A percentile compares a stretch with the other conserved stretches of the same genome.
Evolutionary conservation across 78 protist genomes (phyloP).

Genomic region (Speleostelium caveatum): DNA sequence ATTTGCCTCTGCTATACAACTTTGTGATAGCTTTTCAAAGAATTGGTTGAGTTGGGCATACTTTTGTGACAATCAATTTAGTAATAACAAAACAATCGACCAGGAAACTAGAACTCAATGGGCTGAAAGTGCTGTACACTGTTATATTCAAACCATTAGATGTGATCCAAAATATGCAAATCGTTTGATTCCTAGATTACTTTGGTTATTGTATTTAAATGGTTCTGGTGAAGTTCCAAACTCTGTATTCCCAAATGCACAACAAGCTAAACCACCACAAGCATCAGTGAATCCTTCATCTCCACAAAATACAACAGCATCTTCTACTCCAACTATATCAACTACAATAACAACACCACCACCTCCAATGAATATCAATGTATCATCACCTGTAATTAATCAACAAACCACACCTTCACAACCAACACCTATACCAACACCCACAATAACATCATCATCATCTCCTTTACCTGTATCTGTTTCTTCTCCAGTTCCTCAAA

Average conservation of each 20-base stretch:
- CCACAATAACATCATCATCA: background rate
- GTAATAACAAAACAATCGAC: background rate
- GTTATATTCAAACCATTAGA: conserved; percentile 52
- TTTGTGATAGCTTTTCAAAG: conserved; percentile 76
- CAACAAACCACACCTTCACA: background rate
- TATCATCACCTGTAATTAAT: background rate
- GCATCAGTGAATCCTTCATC: background rate
- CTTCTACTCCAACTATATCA: background rate
- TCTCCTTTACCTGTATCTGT: background rate
- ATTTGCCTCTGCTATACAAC: conserved; percentile 69
- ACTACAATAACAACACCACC: background rate
- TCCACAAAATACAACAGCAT: background rate
- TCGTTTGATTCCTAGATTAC: conserved; percentile 9
- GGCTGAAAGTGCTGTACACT: conserved; percentile 59
- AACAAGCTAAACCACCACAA: background rate
- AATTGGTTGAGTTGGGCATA: conserved; percentile 85
- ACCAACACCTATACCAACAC: background rate
- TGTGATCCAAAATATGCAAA: conserved; percentile 51
- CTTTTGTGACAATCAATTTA: conserved; percentile 83
- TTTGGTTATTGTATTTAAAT: conserved; percentile 64
- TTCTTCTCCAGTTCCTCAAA: too few species aligned
- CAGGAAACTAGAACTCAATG: conserved; percentile 36
- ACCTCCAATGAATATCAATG: background rate
- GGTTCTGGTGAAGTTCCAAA: conserved; percentile 71
- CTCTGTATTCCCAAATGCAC: background rate